Percentiles rank a stretch among this genome's conserved stretches.
phyloP scores from a whole-genome alignment of 345 rosid genomes.

The Citrus sp. region DNA sequence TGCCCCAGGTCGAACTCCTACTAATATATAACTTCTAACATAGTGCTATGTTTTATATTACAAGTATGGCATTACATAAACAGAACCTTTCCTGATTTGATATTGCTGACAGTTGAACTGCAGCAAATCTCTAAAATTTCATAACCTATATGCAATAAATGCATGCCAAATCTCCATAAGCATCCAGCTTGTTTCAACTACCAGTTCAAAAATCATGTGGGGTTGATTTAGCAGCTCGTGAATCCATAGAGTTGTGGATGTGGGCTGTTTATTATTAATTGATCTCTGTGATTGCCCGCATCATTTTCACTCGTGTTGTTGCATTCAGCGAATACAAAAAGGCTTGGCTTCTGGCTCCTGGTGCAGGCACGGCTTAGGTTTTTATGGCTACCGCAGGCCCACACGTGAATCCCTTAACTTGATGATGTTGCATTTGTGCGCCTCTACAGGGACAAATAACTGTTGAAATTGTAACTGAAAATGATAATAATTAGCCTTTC shows the following conservation, averaged over 20 bases:
- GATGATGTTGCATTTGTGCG: not conserved
- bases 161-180: not conserved
- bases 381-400: not conserved
- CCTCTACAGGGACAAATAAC: not conserved
- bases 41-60: too few relatives aligned
- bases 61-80: too few relatives aligned
- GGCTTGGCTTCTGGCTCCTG: not conserved
- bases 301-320: not conserved
- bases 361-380: not conserved
- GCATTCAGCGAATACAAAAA: not conserved
- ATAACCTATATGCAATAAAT: not conserved
- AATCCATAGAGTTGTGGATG: not conserved
- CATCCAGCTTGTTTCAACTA: not conserved
- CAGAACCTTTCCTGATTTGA: too few relatives aligned
- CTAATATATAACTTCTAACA: too few relatives aligned
- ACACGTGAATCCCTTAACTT: constrained; percentile 8
- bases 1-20: too few relatives aligned
- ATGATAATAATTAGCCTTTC: constrained; percentile 5
- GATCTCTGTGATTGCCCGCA: not conserved
- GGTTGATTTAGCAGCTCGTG: constrained; percentile 10
- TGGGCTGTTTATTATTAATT: not conserved
- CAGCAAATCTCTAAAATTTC: not conserved
- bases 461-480: not conserved
- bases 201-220: not conserved
- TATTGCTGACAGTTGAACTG: too few relatives aligned